phyloP scores from a whole-genome alignment of 345 rosid genomes.

The Trapa bicornis region DNA sequence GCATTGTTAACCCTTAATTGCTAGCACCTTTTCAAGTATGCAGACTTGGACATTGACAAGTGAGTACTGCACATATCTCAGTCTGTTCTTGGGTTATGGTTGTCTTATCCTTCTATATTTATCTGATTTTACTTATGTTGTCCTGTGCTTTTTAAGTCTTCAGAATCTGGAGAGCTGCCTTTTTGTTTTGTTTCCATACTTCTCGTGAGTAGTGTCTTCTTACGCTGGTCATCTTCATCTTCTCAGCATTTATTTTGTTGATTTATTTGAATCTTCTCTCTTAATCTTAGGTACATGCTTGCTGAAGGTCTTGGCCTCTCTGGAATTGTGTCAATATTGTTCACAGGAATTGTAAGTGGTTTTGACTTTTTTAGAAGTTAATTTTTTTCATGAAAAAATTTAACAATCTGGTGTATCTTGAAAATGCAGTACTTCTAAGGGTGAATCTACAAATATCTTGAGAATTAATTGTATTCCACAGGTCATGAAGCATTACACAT shows the following conservation, averaged over 20 bases:
- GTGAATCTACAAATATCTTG: background rate
- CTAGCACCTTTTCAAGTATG: constrained; percentile 92
- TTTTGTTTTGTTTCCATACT: constrained; percentile 74
- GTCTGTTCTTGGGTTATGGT: constrained; percentile 4
- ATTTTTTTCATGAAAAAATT: constrained; percentile 6
- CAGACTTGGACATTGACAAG: constrained; percentile 95
- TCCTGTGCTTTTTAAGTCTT: constrained; percentile 40
- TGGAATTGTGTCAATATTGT: constrained; percentile 92
- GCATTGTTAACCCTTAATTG: constrained; percentile 59
- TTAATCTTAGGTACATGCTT: constrained; percentile 70
- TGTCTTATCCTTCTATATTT: constrained; percentile 8
- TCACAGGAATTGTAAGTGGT: constrained; percentile 85
- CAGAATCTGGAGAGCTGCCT: constrained; percentile 99
- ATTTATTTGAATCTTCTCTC: constrained; percentile 6
- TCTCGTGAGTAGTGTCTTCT: constrained; percentile 14
- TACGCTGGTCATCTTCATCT: background rate
- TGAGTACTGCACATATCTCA: constrained; percentile 25
- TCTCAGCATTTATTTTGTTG: constrained; percentile 2
- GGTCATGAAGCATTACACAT: constrained; percentile 97
- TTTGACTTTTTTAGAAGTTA: background rate
- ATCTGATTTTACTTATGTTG: background rate
- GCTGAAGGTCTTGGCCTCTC: constrained; percentile 99
- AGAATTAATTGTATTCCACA: constrained; percentile 15
- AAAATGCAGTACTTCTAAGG: background rate
- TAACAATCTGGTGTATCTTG: background rate